Base-by-base conservation (phyloP, 768 basidiomycete species). In the Lactarius indigo region DNA sequence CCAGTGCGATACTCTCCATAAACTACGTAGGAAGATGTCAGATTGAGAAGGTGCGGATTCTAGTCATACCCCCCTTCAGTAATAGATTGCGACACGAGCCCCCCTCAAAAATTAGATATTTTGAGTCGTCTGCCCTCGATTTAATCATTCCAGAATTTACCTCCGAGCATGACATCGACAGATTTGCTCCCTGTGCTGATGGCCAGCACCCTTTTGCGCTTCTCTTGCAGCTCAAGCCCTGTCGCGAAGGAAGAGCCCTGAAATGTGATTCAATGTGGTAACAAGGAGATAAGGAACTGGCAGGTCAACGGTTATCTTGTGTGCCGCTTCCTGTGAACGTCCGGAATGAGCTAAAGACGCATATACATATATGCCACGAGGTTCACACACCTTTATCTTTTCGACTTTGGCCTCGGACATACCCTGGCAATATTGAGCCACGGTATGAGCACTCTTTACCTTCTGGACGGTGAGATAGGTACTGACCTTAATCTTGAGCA, bases 371-470 rank as follows among this genome's bases (percentile, higher is more conserved):
- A 56, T 35, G 55, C 50, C 8, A 23, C 26, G 65, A 73, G 67
- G 9, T 17, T 3, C 47, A 63, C 74, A 50, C 64, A 85, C 94
- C 81, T 96, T 96, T 72, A 98, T 92, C 76, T 98, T 98, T 74
- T 98, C 96, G 2, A 98, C 94, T 75, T 98, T 98, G 0, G 96
- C 91, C 72, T 97, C 96, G 3, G 95, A 95, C 84, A 96, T 89
- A 52, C 96, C 96, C 93, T 96, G 64, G 12, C 66, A 23, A 5
- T 12, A 50, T 50, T 65, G 47, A 61, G 2, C 18, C 57, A 57
- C 59, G 23, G 62, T 61, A 44, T 62, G 33, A 57, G 47, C 44
- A 31, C 37, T 59, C n/a, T 23, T 41, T 30, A 23, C 39, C 30
- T n/a, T 28, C 13, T 37, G 26, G 31, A 33, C 37, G 1, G 13